Percentiles rank a stretch among this genome's conserved stretches.
Conservation (phyloP, 352 stramenopile species). For the Phytophthora pini region DNA sequence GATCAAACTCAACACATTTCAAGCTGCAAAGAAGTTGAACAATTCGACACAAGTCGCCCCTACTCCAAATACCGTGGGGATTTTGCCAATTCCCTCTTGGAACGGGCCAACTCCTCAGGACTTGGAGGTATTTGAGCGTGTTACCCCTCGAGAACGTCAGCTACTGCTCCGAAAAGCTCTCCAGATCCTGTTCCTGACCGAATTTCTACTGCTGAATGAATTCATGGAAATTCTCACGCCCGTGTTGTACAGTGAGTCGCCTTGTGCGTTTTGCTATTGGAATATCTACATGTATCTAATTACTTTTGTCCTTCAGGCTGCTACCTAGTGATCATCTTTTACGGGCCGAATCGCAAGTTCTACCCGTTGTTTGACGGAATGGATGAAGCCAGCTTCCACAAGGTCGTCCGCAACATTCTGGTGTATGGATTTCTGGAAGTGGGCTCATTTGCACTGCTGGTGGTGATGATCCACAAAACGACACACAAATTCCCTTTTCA, state of each 20-base stretch:
- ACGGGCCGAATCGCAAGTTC: constrained; percentile 37
- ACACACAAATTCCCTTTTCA: constrained; percentile 29
- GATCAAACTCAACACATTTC: background rate
- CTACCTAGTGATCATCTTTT: background rate
- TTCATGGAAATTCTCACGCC: constrained; percentile 44
- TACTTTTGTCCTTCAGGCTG: background rate
- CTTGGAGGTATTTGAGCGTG: background rate
- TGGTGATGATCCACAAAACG: constrained; percentile 21
- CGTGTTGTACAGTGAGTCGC: constrained; percentile 34
- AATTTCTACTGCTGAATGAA: constrained; percentile 41
- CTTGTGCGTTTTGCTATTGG: background rate
- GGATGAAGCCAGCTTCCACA: constrained; percentile 7
- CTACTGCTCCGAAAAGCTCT: constrained; percentile 28
- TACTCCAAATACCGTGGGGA: background rate
- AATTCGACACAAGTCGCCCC: constrained; percentile 1
- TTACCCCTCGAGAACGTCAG: constrained; percentile 4
- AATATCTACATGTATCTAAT: too few relatives aligned
- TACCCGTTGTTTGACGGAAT: constrained; percentile 29
- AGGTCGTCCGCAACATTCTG: constrained; percentile 10
- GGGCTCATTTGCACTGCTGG: constrained; percentile 14
- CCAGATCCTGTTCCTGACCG: constrained; percentile 35
- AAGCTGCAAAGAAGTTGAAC: background rate
- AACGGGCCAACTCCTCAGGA: background rate
- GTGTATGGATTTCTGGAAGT: constrained; percentile 26
- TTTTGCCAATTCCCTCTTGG: background rate